These are phyloP conservation scores for Sequoiadendron giganteum DNA, from an alignment of 75 land plant species.

Conservation along the genomic window DNA sequence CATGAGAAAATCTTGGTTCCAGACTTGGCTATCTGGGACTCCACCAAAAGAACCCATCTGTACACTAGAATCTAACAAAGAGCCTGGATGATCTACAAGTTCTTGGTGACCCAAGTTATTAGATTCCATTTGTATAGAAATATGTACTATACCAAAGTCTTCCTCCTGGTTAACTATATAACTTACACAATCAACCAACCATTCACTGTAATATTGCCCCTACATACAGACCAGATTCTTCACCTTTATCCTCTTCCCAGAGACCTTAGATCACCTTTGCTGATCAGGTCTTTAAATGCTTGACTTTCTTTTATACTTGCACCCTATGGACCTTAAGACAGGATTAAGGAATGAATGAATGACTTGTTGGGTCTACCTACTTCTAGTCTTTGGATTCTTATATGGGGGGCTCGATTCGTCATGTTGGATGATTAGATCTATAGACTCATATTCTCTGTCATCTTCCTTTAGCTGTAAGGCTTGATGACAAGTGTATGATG, in stretches of 20 bases:
- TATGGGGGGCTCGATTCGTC: neutral
- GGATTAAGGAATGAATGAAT: conserved; percentile 8
- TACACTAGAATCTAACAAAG: conserved; percentile 7
- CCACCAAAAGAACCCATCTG: conserved; percentile 16
- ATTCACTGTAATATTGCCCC: neutral
- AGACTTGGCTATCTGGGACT: conserved; percentile 8
- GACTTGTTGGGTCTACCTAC: conserved; percentile 1
- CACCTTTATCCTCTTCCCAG: conserved; percentile 3
- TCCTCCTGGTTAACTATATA: conserved; percentile 5
- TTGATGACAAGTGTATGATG: conserved; percentile 5
- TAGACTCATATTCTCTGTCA: neutral
- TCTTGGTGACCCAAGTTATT: conserved; percentile 10
- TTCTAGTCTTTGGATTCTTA: conserved; percentile 5
- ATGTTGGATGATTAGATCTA: conserved; percentile 2
- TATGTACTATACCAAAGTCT: neutral
- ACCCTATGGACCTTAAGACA: neutral
- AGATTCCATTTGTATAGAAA: conserved; percentile 9
- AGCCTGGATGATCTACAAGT: conserved; percentile 5
- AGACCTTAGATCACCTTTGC: neutral
- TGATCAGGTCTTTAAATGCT: conserved; percentile 3
- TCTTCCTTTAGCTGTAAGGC: neutral
- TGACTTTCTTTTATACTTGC: conserved; percentile 12
- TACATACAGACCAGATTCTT: neutral
- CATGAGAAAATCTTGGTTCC: conserved; percentile 3
- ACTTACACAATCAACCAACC: neutral